Conservation (phyloP, 2,329 filamentous ascomycete genomes). For the Diaporthe caulivora region DNA sequence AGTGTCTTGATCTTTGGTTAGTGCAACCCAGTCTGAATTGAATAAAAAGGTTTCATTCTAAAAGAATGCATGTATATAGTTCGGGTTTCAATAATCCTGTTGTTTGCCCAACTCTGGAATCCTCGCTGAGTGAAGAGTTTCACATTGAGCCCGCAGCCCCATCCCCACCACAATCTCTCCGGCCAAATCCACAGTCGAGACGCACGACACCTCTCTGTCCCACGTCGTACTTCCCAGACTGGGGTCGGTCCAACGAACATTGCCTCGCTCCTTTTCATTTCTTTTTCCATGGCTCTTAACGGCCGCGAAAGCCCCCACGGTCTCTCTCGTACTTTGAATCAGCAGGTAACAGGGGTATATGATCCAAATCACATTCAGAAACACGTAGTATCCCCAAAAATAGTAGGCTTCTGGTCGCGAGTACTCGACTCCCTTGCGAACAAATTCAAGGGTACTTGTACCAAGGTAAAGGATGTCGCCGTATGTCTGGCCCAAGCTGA, state of each 20-base stretch:
- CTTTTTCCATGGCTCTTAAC: neutral
- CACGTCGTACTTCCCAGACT: neutral
- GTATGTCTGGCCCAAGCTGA: constrained; percentile 64
- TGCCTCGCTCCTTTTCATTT: neutral
- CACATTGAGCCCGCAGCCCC: neutral
- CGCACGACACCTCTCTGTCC: neutral
- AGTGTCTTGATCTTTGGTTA: neutral
- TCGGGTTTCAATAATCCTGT: neutral
- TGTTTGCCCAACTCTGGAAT: neutral
- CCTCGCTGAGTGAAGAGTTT: neutral
- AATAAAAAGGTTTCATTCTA: neutral
- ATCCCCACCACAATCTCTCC: neutral
- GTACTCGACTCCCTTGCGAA: constrained; percentile 54
- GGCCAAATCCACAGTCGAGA: neutral
- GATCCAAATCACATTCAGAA: constrained; percentile 67
- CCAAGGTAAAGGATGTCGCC: constrained; percentile 65
- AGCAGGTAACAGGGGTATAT: constrained; percentile 57
- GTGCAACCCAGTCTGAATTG: neutral
- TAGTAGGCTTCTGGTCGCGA: constrained; percentile 65
- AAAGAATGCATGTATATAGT: neutral
- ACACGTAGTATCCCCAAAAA: constrained; percentile 66
- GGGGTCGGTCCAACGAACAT: neutral
- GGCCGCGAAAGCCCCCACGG: constrained; percentile 44
- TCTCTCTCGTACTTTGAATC: constrained; percentile 45
- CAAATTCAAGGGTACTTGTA: constrained; percentile 59